These are phyloP conservation scores for Euphorbia schlechtendalii DNA, from an alignment of 441 rosid species.

Conservation along the genomic window DNA sequence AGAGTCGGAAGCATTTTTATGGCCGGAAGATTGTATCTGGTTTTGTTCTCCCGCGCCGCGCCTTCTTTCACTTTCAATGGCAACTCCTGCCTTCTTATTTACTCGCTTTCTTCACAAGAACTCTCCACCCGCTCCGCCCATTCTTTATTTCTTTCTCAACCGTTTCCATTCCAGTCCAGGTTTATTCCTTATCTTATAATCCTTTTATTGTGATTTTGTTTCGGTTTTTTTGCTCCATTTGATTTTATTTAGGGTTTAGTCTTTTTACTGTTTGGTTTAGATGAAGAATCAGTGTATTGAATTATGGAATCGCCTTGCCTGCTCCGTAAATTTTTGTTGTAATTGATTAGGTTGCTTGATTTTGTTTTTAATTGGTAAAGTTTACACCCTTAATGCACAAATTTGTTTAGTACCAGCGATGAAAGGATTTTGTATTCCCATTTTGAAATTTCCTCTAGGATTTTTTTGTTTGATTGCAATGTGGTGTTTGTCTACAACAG, in stretches of 20 bases:
- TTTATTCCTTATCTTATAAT: neutral
- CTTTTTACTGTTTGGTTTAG: neutral
- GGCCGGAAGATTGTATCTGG: too few relatives aligned
- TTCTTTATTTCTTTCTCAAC: neutral
- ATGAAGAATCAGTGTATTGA: neutral
- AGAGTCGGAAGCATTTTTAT: too few relatives aligned
- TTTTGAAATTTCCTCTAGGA: too few relatives aligned
- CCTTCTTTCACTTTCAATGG: neutral
- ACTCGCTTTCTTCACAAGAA: neutral
- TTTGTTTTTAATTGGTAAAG: neutral
- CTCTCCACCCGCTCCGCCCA: neutral
- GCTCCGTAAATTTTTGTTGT: neutral
- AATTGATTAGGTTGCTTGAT: neutral
- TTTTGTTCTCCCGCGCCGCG: too few relatives aligned
- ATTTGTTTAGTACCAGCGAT: neutral
- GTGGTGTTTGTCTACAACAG: constrained; percentile 16
- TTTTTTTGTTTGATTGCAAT: neutral
- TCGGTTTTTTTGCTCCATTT: neutral
- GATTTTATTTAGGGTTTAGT: neutral
- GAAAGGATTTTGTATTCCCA: neutral
- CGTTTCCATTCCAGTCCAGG: neutral
- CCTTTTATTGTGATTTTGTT: neutral
- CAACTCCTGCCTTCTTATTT: neutral
- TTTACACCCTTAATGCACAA: neutral
- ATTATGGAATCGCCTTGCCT: neutral